Evolutionary conservation across 331 rosid genomes (phyloP).

Genomic region (Rosa hybrid): DNA sequence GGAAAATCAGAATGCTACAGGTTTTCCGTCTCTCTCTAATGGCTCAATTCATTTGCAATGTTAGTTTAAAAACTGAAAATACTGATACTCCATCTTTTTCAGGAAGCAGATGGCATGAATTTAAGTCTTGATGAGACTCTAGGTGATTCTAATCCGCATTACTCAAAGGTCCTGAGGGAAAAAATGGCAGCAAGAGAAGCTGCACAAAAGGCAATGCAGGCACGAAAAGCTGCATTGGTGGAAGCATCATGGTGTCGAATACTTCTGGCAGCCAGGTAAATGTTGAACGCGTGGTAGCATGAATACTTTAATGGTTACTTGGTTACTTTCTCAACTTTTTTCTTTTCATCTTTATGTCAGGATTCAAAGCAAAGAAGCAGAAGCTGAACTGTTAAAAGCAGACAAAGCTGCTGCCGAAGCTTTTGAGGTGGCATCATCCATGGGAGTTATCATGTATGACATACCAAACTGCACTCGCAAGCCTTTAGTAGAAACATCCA

Average conservation of each 20-base stretch:
- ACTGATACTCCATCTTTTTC: conserved; percentile 22
- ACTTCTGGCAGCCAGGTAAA: conserved; percentile 75
- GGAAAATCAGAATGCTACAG: conserved; percentile 95
- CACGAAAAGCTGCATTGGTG: conserved; percentile 82
- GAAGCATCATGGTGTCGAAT: conserved; percentile 99
- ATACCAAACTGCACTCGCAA: conserved; percentile 73
- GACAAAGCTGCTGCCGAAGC: conserved; percentile 73
- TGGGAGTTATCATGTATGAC: conserved; percentile 87
- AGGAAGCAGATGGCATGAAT: conserved; percentile 86
- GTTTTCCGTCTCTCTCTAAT: conserved; percentile 31
- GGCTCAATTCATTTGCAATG: conserved; percentile 1
- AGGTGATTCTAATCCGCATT: conserved; percentile 89
- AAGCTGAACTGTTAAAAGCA: conserved; percentile 57
- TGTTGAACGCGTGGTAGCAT: background rate
- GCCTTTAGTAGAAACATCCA: conserved; percentile 60
- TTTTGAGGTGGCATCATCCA: conserved; percentile 74
- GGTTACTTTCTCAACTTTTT: conserved; percentile 5
- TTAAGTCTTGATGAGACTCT: conserved; percentile 88
- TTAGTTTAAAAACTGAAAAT: background rate
- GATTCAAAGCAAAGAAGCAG: conserved; percentile 81
- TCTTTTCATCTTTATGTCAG: conserved; percentile 37
- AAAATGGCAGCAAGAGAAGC: conserved; percentile 95
- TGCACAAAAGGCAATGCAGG: conserved; percentile 74
- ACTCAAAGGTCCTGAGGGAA: conserved; percentile 75
- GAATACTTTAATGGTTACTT: background rate